Conservation (phyloP, 768 basidiomycete genomes). For the Tephrocybe sp. region DNA sequence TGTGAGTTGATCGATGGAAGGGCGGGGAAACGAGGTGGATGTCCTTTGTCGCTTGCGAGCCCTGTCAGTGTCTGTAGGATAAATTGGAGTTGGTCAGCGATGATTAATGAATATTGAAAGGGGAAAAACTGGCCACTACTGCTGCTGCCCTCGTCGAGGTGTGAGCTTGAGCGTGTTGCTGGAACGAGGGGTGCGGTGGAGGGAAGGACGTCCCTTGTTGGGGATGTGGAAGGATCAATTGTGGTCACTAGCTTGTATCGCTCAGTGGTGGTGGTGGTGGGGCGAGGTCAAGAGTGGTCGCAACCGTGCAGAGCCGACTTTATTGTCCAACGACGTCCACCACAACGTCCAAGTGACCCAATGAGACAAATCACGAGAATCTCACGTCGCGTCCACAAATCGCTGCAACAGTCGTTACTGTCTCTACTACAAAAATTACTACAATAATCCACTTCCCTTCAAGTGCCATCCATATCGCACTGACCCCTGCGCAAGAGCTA, state of each 20-base stretch:
- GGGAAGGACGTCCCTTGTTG: slow-evolving; percentile 54
- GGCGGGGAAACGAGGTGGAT: slow-evolving; percentile 31
- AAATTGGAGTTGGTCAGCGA: no score
- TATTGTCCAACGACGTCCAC: slow-evolving; percentile 16
- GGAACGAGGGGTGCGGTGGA: slow-evolving; percentile 55
- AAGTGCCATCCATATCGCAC: not conserved
- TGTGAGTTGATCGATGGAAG: slow-evolving; percentile 32
- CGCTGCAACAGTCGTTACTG: not conserved
- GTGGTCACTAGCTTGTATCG: slow-evolving; percentile 22
- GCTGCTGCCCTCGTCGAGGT: slow-evolving; percentile 51
- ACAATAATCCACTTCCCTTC: not conserved
- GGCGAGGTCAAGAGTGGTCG: slow-evolving; percentile 9
- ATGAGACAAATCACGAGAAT: slow-evolving; percentile 25
- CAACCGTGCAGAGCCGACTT: slow-evolving; percentile 6
- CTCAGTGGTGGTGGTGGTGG: slow-evolving; percentile 8
- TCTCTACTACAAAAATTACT: slow-evolving; percentile 1
- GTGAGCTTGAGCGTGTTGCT: slow-evolving; percentile 58
- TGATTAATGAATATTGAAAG: slow-evolving; percentile 8
- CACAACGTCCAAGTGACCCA: slow-evolving; percentile 11
- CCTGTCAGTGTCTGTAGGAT: slow-evolving; percentile 30
- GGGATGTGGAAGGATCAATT: slow-evolving; percentile 69
- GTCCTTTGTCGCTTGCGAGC: slow-evolving; percentile 73
- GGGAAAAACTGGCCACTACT: slow-evolving; percentile 31
- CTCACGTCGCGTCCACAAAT: slow-evolving; percentile 4
- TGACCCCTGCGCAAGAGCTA: no score